A percentile compares a stretch with the other conserved stretches of the same genome.
These are phyloP conservation scores for Hibiscus mutabilis DNA, from an alignment of 345 rosid species.

Conservation along the genomic window DNA sequence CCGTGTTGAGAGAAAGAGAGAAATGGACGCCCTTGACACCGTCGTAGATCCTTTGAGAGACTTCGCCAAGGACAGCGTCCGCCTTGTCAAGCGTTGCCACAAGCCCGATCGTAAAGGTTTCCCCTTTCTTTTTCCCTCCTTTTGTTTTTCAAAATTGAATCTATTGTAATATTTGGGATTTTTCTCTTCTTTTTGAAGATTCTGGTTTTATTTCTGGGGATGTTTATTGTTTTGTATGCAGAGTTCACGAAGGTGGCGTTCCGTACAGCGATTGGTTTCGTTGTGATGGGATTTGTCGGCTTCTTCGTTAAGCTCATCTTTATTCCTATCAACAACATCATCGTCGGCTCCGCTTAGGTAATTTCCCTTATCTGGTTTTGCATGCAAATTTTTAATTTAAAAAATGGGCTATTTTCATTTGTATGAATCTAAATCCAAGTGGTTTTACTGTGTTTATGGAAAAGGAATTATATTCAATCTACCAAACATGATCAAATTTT, in stretches of 20 bases:
- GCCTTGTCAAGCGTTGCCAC: conserved; percentile 80
- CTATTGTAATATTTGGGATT: not conserved
- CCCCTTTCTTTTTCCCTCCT: not conserved
- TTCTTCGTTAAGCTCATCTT: conserved; percentile 76
- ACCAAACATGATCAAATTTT: not conserved
- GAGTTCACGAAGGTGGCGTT: conserved; percentile 71
- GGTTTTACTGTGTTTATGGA: not conserved
- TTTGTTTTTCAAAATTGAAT: not conserved
- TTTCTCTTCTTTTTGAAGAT: not conserved
- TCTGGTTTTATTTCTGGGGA: not conserved
- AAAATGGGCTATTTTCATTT: not conserved
- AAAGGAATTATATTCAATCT: not conserved
- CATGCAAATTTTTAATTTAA: not conserved
- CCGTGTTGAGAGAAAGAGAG: not conserved
- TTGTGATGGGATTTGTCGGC: conserved; percentile 82
- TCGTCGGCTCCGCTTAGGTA: conserved; percentile 62
- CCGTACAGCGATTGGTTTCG: conserved; percentile 82
- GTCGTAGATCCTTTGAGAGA: conserved; percentile 66
- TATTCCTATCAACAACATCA: conserved; percentile 87
- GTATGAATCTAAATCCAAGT: not conserved
- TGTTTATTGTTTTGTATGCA: conserved; percentile 10
- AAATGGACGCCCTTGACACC: conserved; percentile 65
- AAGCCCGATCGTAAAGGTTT: conserved; percentile 76
- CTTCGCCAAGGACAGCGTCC: conserved; percentile 68
- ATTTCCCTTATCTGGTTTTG: not conserved